Base-by-base conservation (phyloP, 2,329 filamentous ascomycete species). In the Talaromyces sp. region DNA sequence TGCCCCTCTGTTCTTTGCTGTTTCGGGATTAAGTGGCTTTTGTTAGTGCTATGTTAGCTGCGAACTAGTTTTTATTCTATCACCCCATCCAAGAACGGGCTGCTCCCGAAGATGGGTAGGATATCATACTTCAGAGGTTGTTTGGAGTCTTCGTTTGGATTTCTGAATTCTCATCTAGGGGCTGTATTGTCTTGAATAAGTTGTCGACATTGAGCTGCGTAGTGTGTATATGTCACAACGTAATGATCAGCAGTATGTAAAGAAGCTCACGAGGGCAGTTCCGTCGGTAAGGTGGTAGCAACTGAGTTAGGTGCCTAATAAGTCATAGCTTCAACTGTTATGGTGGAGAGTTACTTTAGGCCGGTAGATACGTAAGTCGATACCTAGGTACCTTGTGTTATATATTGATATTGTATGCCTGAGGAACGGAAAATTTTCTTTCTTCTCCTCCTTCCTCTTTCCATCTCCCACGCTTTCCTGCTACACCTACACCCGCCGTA, bases 371-470 rank as follows among this genome's bases (percentile, higher is more conserved):
- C 8, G n/a, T 57, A 50, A 31, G 35, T 15, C 15, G 27, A 22
- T 61, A 50, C 9, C 17, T 33, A 52, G 33, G 25, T 56, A 56
- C 22, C 22, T 22, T 22, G 27, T 31, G 3, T 31, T 31, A 31
- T 63, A 63, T 63, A 63, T 35, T 25, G 15, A 27, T 31, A 22
- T 52, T 59, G 41, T 33, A 39, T 64, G 61, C 65, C 65, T 66
- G 61, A 66, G 64, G 64, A 62, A 41, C 22, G 56, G 61, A 47
- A 58, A 49, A 37, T 56, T 50, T 22, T 60, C 58, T 47, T 57
- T 39, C 39, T 33, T 31, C 13, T n/a, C 45, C 47, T 50, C 54
- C 47, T 52, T 49, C 27, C 33, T 39, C 31, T 27, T 39, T 58
- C 22, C 54, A n/a, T 56, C 31, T n/a, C 37, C 43, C 45, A 33